A percentile compares a stretch with the other conserved stretches of the same genome.
Evolutionary conservation across 345 rosid genomes (phyloP).

Genomic region (Arabis alpina): DNA sequence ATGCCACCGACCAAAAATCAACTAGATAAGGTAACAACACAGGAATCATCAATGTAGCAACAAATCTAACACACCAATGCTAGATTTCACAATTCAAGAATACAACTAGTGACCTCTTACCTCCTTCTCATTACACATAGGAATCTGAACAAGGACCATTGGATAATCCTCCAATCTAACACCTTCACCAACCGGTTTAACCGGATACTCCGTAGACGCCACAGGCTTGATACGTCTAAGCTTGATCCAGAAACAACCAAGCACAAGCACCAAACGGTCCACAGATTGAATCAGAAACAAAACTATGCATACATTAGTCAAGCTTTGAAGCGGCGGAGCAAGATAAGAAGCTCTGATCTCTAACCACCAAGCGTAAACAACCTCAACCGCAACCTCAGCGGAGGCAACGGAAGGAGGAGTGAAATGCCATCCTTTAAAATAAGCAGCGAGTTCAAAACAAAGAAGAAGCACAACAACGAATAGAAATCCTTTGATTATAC

Average conservation of each 20-base stretch:
- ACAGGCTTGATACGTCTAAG: constrained; percentile 65
- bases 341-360: constrained; percentile 67
- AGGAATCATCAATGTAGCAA: not conserved
- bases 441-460: constrained; percentile 72
- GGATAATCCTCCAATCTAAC: constrained; percentile 63
- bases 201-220: constrained; percentile 49
- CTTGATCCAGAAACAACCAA: constrained; percentile 85
- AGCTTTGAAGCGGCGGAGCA: constrained; percentile 77
- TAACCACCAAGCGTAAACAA: constrained; percentile 72
- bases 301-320: constrained; percentile 74
- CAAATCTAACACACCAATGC: constrained; percentile 9
- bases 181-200: constrained; percentile 36
- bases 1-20: constrained; percentile 4
- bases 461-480: constrained; percentile 56
- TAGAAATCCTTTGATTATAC: constrained; percentile 60
- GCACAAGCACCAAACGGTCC: constrained; percentile 67
- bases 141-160: constrained; percentile 90
- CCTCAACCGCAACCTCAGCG: constrained; percentile 60
- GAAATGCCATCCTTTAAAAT: constrained; percentile 92
- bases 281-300: constrained; percentile 82
- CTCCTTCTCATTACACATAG: constrained; percentile 99
- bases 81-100: constrained; percentile 13
- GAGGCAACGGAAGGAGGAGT: constrained; percentile 73
- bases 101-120: constrained; percentile 59
- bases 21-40: not conserved